These are phyloP conservation scores for Phoma sp. DNA, from an alignment of 2,329 filamentous ascomycete species.

Conservation along the genomic window DNA sequence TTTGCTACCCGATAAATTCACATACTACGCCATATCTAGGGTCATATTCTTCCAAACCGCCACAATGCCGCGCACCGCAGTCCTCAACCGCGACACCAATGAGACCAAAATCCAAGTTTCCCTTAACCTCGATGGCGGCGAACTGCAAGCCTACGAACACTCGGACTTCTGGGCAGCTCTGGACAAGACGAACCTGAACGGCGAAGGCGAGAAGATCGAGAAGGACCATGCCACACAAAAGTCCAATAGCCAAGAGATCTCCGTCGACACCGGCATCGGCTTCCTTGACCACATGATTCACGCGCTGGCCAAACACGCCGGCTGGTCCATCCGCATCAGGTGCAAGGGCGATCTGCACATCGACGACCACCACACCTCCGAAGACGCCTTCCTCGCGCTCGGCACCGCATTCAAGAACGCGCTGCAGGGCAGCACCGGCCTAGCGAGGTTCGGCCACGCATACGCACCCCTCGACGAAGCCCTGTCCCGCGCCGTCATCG, in stretches of 20 bases:
- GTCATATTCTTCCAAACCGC: background rate
- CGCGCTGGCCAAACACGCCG: slow-evolving; percentile 92
- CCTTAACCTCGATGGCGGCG: slow-evolving; percentile 91
- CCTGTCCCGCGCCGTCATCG: slow-evolving; percentile 89
- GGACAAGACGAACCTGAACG: slow-evolving; percentile 48
- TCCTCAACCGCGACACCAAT: slow-evolving; percentile 89
- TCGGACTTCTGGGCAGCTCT: slow-evolving; percentile 54
- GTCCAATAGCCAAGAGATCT: slow-evolving; percentile 84
- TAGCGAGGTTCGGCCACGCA: slow-evolving; percentile 89
- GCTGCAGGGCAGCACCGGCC: slow-evolving; percentile 77
- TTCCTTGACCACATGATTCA: slow-evolving; percentile 99
- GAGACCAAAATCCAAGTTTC: slow-evolving; percentile 96
- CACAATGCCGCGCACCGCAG: slow-evolving; percentile 69
- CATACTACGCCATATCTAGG: background rate
- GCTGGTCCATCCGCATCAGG: slow-evolving; percentile 85
- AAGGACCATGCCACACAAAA: slow-evolving; percentile 82
- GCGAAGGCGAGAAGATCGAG: slow-evolving; percentile 41
- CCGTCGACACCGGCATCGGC: slow-evolving; percentile 90
- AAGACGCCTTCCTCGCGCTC: slow-evolving; percentile 92
- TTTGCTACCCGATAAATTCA: background rate
- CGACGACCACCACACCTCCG: slow-evolving; percentile 97
- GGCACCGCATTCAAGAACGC: slow-evolving; percentile 84
- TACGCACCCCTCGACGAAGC: slow-evolving; percentile 96
- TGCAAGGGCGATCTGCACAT: slow-evolving; percentile 94
- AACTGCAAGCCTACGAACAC: slow-evolving; percentile 60